Conservation (phyloP, 441 rosid species). For the Biscutella auriculata region DNA sequence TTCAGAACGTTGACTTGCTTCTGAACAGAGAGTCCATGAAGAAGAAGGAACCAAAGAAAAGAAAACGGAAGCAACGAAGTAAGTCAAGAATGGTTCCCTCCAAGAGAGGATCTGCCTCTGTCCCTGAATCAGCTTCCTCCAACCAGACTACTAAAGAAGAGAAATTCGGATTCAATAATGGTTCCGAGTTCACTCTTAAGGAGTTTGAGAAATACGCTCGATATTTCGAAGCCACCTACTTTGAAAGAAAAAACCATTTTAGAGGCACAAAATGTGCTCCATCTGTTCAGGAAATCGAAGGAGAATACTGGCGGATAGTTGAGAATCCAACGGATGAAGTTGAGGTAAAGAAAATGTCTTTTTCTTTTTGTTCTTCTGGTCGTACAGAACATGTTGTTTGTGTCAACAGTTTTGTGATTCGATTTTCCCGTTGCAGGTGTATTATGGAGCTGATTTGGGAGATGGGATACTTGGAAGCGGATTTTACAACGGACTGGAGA, state of each 20-base stretch:
- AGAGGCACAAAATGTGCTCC: slow-evolving; percentile 25
- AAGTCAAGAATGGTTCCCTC: slow-evolving; percentile 32
- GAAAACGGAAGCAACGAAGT: slow-evolving; percentile 52
- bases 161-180: slow-evolving; percentile 66
- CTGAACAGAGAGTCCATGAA: slow-evolving; percentile 77
- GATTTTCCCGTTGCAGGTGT: slow-evolving; percentile 35
- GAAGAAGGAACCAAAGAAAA: slow-evolving; percentile 37
- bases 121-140: slow-evolving; percentile 29
- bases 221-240: slow-evolving; percentile 50
- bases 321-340: slow-evolving; percentile 71
- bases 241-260: slow-evolving; percentile 20
- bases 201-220: slow-evolving; percentile 52
- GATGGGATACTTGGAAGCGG: slow-evolving; percentile 66
- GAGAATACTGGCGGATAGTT: slow-evolving; percentile 82
- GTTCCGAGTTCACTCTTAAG: slow-evolving; percentile 61
- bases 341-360: slow-evolving; percentile 31
- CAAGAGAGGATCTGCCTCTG: slow-evolving; percentile 27
- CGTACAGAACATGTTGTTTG: neutral
- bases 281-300: slow-evolving; percentile 57
- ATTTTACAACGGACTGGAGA: slow-evolving; percentile 39
- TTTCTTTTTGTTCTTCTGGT: neutral
- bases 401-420: neutral
- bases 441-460: slow-evolving; percentile 80
- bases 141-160: slow-evolving; percentile 34
- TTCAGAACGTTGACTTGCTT: slow-evolving; percentile 65